Evolutionary conservation across 2,329 filamentous ascomycete genomes (phyloP).

Genomic region (Talaromyces sp.): DNA sequence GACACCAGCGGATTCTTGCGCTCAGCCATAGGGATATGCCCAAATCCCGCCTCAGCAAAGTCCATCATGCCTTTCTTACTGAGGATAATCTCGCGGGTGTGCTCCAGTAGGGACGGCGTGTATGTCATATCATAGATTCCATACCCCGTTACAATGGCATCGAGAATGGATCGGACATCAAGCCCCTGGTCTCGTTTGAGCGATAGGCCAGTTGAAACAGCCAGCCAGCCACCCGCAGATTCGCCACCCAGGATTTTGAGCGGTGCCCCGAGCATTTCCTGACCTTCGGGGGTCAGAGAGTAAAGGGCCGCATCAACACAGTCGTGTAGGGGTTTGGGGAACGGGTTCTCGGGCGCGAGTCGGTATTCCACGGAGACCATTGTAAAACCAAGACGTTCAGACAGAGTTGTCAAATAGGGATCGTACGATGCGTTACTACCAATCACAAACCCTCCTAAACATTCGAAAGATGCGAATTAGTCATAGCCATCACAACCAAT

Average conservation of each 20-base stretch:
- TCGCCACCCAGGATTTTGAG: background rate
- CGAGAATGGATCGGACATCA: background rate
- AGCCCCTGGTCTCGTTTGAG: background rate
- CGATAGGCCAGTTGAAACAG: background rate
- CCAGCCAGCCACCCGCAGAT: background rate
- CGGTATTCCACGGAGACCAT: slow-evolving; percentile 27
- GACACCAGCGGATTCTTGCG: background rate
- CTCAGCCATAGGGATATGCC: background rate
- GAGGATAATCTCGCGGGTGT: background rate
- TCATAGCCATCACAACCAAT: too few species aligned
- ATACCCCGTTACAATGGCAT: background rate
- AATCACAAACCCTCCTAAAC: background rate
- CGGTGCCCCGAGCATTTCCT: background rate
- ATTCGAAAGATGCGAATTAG: background rate
- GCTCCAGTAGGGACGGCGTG: background rate
- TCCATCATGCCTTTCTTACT: background rate
- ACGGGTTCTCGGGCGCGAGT: slow-evolving; percentile 26
- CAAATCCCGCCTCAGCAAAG: background rate
- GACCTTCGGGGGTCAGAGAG: background rate
- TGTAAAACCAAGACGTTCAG: slow-evolving; percentile 18
- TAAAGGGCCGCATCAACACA: background rate
- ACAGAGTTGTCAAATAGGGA: background rate
- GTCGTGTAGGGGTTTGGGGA: slow-evolving; percentile 17
- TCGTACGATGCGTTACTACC: background rate
- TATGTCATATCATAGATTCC: background rate